These are phyloP conservation scores for Penicillium sp. DNA, from an alignment of 2,329 filamentous ascomycete species.

Conservation along the genomic window DNA sequence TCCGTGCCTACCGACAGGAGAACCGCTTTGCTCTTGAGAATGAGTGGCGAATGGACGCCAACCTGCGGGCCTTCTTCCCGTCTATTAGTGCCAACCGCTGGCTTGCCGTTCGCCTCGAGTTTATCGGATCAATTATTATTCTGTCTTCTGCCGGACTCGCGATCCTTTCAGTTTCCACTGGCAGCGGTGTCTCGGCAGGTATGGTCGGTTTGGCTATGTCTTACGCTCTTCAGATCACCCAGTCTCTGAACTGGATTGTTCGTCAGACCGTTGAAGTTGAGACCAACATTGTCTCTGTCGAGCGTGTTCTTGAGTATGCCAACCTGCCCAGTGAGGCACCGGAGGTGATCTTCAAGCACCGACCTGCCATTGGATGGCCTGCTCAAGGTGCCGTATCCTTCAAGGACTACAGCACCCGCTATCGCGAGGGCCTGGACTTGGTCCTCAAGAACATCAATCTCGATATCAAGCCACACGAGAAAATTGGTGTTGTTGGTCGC, in stretches of 20 bases:
- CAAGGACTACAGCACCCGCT: slow-evolving; percentile 90
- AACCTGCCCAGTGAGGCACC: slow-evolving; percentile 88
- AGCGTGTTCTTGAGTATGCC: slow-evolving; percentile 95
- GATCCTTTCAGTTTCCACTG: slow-evolving; percentile 73
- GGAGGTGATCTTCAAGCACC: slow-evolving; percentile 84
- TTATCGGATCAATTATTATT: slow-evolving; percentile 93
- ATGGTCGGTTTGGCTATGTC: slow-evolving; percentile 93
- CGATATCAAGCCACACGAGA: slow-evolving; percentile 93
- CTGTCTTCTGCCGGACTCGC: slow-evolving; percentile 79
- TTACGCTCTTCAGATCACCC: slow-evolving; percentile 94
- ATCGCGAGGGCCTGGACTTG: slow-evolving; percentile 83
- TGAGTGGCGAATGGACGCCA: slow-evolving; percentile 95
- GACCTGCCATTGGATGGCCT: slow-evolving; percentile 89
- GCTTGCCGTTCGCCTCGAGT: slow-evolving; percentile 92
- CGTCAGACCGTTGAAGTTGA: slow-evolving; percentile 99
- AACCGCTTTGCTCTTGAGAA: slow-evolving; percentile 87
- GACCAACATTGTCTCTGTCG: slow-evolving; percentile 99
- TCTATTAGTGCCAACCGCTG: slow-evolving; percentile 93
- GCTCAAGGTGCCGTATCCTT: slow-evolving; percentile 85
- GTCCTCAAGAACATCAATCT: slow-evolving; percentile 92
- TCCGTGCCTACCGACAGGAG: slow-evolving; percentile 90
- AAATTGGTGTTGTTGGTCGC: slow-evolving; percentile 94
- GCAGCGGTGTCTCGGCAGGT: slow-evolving; percentile 66
- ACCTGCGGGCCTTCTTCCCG: slow-evolving; percentile 90
- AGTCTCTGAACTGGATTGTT: slow-evolving; percentile 98